A percentile compares a stretch with the other conserved stretches of the same genome.
Evolutionary conservation across 805 yeast genomes (phyloP).

Genomic region (Lipomyces spencermartinsiae): DNA sequence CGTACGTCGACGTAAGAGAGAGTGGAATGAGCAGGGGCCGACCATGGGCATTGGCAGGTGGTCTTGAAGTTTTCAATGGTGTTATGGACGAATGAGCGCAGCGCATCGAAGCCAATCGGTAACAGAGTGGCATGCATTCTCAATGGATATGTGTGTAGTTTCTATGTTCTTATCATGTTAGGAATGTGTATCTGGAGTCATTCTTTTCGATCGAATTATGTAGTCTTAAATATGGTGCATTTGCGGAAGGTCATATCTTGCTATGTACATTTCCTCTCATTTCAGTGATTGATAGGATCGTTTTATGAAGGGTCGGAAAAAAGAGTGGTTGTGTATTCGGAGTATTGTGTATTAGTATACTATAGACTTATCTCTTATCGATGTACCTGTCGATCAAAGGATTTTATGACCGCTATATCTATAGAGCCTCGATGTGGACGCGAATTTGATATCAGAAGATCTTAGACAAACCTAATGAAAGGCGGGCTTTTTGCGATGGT

Average conservation of each 20-base stretch:
- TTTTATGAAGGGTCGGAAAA: not conserved
- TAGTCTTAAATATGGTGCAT: not conserved
- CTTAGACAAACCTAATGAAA: too few relatives aligned
- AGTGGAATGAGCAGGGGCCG: slow-evolving; percentile 36
- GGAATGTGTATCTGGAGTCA: not conserved
- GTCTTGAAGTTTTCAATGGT: slow-evolving; percentile 6
- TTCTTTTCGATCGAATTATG: not conserved
- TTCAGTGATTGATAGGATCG: not conserved
- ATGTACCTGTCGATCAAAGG: not conserved
- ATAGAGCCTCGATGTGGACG: not conserved
- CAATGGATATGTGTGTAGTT: not conserved
- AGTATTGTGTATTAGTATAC: not conserved
- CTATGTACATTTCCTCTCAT: not conserved
- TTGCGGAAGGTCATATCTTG: not conserved
- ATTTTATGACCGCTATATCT: not conserved
- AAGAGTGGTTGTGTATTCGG: not conserved
- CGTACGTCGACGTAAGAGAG: slow-evolving; percentile 39
- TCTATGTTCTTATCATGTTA: not conserved
- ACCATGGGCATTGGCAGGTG: slow-evolving; percentile 36
- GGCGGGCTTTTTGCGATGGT: too few relatives aligned
- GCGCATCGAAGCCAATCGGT: not conserved
- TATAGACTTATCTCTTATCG: not conserved
- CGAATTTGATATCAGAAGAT: too few relatives aligned
- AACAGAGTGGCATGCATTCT: not conserved
- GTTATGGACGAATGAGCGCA: slow-evolving; percentile 5